Base-by-base conservation (phyloP, 495 filamentous ascomycete genomes). In the Aspergillus affinis region DNA sequence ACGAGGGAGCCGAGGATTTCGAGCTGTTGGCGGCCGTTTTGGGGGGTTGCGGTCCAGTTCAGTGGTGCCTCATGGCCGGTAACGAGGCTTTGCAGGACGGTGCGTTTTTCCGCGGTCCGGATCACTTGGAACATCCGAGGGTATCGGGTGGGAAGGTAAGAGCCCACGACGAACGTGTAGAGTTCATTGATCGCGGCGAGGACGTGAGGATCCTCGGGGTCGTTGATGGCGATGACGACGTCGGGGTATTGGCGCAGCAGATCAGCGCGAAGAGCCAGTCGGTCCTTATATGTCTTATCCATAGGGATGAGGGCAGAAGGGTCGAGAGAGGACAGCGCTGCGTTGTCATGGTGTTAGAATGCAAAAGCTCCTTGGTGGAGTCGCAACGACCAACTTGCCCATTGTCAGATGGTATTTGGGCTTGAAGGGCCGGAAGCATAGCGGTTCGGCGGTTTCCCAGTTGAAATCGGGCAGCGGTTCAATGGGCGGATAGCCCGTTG, bases 351-450 rank as follows among this genome's bases (percentile, higher is more conserved):
- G 13, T n/a, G 26, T 41, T 46, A 50, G 48, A 27, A 41, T 15
- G 9, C 8, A 0, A 41, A 2, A 15, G 9, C 9, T 15, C 4
- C 17, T 21, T 32, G 6, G 26, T 53, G 3, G 53, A 48, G 9
- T 23, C 27, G 45, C 52, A 18, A 48, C 13, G 53, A 56, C 46
- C 13, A 12, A 63, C 71, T 44, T 76, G 88, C 88, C 86, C 88
- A 92, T 90, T 0, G 86, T 88, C 51, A 90, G 76, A 61, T 90
- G 79, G 65, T 89, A 90, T 51, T 81, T 88, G 13, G 87, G 82
- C 64, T 88, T 89, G 75, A 90, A 91, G 2, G 86, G 86, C 7
- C 88, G 80, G 12, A 89, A 76, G 52, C 86, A 79, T 3, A 82
- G 57, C 0, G 88, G 89, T 44, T 82, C 74, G n/a, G 79, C 83